Base-by-base conservation (phyloP, 768 basidiomycete species). In the Boletales sp. region DNA sequence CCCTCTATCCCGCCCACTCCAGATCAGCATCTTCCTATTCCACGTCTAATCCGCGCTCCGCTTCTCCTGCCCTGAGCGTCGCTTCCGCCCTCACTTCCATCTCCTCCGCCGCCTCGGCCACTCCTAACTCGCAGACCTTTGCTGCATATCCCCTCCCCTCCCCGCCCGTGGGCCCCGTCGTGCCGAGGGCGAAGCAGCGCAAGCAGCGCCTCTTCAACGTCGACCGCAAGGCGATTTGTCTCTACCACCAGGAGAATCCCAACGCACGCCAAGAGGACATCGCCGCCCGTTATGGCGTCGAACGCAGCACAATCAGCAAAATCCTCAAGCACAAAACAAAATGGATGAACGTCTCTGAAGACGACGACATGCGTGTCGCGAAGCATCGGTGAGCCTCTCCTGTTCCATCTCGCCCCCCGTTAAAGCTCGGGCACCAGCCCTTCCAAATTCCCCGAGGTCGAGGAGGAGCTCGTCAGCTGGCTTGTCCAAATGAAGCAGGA, bases 281-380 rank as follows among this genome's bases (percentile, higher is more conserved):
- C 58, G 92, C 86, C 5, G 72, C 73, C 11, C 70, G 72, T 31
- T 94, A 86, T 64, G 80, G 81, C 44, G 86, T 93, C 52, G 92
- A 94, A 62, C 83, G 92, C 46, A 93, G 90, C 70, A 94, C 92
- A n/a, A 86, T 94, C 67, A 89, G 87, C 70, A 94, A 94, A 71
- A 93, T 92, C 55, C 76, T 94, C 57, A 93, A 93, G 68, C 72
- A 86, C 61, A 90, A 87, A 68, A 75, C 77, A n/a, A 81, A 82
- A 56, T 94, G 90, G 91, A 71, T 93, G 62, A 82, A 78, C 56
- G 75, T 87, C 36, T 75, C 78, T 13, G 77, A 78, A 48, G 78
- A 82, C 60, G 79, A 79, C 50, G 76, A 74, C 51, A 72, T 80
- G 53, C 75, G 77, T 45, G 74, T 82, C 50, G 76, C 83, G n/a